Evolutionary conservation across 805 yeast species (phyloP).

Genomic region (Spathaspora passalidarum): DNA sequence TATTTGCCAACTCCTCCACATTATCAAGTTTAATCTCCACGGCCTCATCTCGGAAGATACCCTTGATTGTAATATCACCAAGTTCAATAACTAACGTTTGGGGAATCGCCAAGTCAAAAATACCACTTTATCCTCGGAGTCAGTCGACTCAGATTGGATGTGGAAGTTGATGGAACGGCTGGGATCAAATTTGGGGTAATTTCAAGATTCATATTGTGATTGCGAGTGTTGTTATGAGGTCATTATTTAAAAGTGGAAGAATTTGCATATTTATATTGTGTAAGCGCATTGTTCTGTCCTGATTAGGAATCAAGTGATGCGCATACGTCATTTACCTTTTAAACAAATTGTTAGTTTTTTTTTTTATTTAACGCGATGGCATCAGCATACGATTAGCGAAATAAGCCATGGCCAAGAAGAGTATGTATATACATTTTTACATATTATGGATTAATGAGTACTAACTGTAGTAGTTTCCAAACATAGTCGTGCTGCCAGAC

Average conservation of each 20-base stretch:
- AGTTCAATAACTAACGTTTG: background rate
- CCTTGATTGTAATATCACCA: background rate
- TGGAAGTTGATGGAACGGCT: background rate
- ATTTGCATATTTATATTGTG: background rate
- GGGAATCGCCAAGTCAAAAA: slow-evolving; percentile 28
- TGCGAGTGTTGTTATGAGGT: background rate
- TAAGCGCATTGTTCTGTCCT: background rate
- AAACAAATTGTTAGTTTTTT: background rate
- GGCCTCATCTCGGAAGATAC: background rate
- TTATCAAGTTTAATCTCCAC: background rate
- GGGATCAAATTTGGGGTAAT: background rate
- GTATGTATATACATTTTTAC: slow-evolving; percentile 21
- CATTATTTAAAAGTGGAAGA: background rate
- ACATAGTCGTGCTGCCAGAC: slow-evolving; percentile 75
- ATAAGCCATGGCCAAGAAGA: slow-evolving; percentile 37
- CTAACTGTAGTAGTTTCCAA: slow-evolving; percentile 46
- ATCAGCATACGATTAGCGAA: background rate
- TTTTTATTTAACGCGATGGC: slow-evolving; percentile 1
- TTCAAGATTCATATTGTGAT: slow-evolving; percentile 4
- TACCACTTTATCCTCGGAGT: slow-evolving; percentile 20
- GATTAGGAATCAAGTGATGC: background rate
- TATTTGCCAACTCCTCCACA: background rate
- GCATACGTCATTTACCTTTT: background rate
- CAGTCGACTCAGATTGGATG: slow-evolving; percentile 2
- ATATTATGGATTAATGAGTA: background rate